Evolutionary conservation across 148 eudicot genomes (phyloP).

Genomic region (Pouteria glomerata): DNA sequence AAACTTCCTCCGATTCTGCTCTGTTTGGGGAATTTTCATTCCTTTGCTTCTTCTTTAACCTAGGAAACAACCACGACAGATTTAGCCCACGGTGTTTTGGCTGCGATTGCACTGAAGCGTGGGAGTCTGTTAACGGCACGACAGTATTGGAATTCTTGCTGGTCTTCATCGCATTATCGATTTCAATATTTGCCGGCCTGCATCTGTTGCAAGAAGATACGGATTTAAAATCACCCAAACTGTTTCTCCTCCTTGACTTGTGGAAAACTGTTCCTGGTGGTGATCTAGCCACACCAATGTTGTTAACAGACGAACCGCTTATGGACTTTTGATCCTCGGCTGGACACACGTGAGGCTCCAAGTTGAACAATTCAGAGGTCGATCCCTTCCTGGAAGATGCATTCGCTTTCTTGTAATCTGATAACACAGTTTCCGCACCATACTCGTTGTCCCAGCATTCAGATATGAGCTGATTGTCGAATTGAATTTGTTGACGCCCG

Average conservation of each 20-base stretch:
- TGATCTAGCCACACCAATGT: slow-evolving; percentile 21
- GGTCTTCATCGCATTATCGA: slow-evolving; percentile 22
- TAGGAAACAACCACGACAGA: slow-evolving; percentile 69
- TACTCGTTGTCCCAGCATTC: slow-evolving; percentile 61
- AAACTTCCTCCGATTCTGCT: slow-evolving; percentile 48
- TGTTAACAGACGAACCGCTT: slow-evolving; percentile 43
- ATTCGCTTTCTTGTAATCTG: slow-evolving; percentile 34
- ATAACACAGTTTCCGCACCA: slow-evolving; percentile 22
- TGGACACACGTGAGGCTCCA: slow-evolving; percentile 21
- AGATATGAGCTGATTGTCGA: slow-evolving; percentile 39
- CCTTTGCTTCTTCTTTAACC: slow-evolving; percentile 61
- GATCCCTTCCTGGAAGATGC: slow-evolving; percentile 42
- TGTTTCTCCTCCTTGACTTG: slow-evolving; percentile 60
- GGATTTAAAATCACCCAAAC: slow-evolving; percentile 60
- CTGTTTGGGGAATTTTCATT: slow-evolving; percentile 45
- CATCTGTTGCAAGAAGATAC: slow-evolving; percentile 69
- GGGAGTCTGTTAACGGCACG: slow-evolving; percentile 70
- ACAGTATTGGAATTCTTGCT: slow-evolving; percentile 43
- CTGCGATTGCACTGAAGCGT: slow-evolving; percentile 38
- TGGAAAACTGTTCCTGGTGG: slow-evolving; percentile 41
- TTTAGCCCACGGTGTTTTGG: slow-evolving; percentile 39
- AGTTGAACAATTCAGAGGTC: slow-evolving; percentile 25
- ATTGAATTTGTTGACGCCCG: slow-evolving; percentile 48
- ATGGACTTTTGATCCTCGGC: slow-evolving; percentile 48
- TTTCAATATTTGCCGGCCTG: slow-evolving; percentile 46